Percentiles rank a stretch among this genome's conserved stretches.
Conservation (phyloP, 139 green algal species). For the Deuterostichococcus epilithicus region DNA sequence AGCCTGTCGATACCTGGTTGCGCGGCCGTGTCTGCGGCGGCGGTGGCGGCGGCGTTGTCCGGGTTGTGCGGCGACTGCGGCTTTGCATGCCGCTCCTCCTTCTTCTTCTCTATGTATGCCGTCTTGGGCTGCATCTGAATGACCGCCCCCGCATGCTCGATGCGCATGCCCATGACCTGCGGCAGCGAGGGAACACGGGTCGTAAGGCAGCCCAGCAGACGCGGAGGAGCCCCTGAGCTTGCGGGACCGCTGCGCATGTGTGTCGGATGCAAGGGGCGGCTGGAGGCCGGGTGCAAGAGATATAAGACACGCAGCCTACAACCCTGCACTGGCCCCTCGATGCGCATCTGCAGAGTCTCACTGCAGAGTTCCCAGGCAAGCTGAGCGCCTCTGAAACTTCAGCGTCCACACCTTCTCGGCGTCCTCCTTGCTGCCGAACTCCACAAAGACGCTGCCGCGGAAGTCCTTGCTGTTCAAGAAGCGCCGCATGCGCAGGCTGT, state of each 20-base stretch:
- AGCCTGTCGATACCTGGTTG: not conserved
- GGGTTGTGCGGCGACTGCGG: slow-evolving; percentile 12
- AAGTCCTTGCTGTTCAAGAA: slow-evolving; percentile 76
- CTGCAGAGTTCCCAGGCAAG: not conserved
- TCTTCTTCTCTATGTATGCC: slow-evolving; percentile 60
- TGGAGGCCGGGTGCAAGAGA: too few species aligned
- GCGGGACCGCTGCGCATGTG: too few species aligned
- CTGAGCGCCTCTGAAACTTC: too few species aligned
- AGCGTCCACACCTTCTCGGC: slow-evolving; percentile 19
- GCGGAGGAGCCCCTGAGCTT: not conserved
- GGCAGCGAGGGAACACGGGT: not conserved
- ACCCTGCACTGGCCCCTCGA: too few species aligned
- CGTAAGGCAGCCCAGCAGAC: too few species aligned
- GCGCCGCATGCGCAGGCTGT: slow-evolving; percentile 73
- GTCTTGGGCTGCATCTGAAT: slow-evolving; percentile 63
- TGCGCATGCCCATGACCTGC: slow-evolving; percentile 29
- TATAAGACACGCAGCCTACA: too few species aligned
- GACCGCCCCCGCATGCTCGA: slow-evolving; percentile 64
- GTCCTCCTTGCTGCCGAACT: slow-evolving; percentile 57
- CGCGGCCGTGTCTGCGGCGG: not conserved
- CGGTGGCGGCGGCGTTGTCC: slow-evolving; percentile 2
- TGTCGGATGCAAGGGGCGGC: too few species aligned
- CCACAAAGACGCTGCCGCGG: slow-evolving; percentile 78
- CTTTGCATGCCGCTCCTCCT: slow-evolving; percentile 46
- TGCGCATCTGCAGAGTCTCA: not conserved